Evolutionary conservation across 2,329 filamentous ascomycete species (phyloP).

Genomic region (Phyllosticta citribraziliensis): DNA sequence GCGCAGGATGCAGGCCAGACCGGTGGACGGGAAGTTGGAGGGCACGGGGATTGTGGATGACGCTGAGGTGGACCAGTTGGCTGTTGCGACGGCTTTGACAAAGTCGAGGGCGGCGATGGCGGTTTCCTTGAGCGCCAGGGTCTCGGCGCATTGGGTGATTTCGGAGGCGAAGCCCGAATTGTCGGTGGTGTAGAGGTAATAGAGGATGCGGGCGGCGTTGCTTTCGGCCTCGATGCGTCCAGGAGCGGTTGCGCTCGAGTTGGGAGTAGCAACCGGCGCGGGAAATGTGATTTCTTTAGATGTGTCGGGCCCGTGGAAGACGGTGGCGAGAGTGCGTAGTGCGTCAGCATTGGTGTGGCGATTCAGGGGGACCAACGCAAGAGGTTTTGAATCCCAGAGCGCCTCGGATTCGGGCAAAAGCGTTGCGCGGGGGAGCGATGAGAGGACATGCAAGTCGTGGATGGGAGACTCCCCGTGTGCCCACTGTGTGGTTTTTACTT

Average conservation of each 20-base stretch:
- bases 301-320: conserved; percentile 44
- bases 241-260: conserved; percentile 13
- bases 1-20: conserved; percentile 43
- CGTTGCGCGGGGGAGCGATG: conserved; percentile 44
- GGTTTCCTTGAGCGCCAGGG: conserved; percentile 46
- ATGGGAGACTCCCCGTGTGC: conserved; percentile 45
- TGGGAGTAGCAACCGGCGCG: conserved; percentile 14
- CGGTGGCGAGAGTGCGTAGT: conserved; percentile 43
- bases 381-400: conserved; percentile 2
- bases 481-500: conserved; percentile 41
- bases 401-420: conserved; percentile 31
- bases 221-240: conserved; percentile 38
- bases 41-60: conserved; percentile 40
- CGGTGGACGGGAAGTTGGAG: conserved; percentile 28
- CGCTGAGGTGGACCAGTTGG: conserved; percentile 40
- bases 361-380: conserved; percentile 40
- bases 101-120: conserved; percentile 46
- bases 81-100: conserved; percentile 42
- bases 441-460: conserved; percentile 48
- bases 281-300: conserved; percentile 25
- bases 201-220: conserved; percentile 44
- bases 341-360: conserved; percentile 44
- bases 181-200: conserved; percentile 43
- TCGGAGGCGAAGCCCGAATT: conserved; percentile 44
- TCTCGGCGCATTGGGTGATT: conserved; percentile 44